Evolutionary conservation across 2,329 filamentous ascomycete genomes (phyloP), one percentile per base, ranked within the genome.

Genomic region (Colletotrichum acutatum): DNA sequence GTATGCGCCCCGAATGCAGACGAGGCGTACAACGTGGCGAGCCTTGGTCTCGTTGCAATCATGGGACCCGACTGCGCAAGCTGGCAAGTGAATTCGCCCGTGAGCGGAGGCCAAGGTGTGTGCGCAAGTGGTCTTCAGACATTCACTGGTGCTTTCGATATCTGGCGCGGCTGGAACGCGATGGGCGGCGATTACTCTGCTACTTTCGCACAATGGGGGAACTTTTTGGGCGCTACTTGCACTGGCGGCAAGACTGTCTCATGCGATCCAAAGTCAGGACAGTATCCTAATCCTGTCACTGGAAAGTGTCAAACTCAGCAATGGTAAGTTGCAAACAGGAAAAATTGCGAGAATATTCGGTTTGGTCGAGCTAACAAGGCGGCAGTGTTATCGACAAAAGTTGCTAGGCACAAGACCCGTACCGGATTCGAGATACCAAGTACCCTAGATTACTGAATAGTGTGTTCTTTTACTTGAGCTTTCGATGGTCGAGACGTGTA

Each of bases 21-120:
- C 22, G 67, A 66, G 12, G 67, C 67, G 24, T 70, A 28, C 26
- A 53, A 70, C 22, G 61, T 49, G 42, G 67, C 67, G 11, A 70
- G 67, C 37, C 67, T 70, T 11, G 67, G 67, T 6, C 53, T 70
- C 5, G 54, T 66, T 5, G 61, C 26, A 19, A 70, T 70, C 8
- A 70, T 70, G 67, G 67, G 67, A 5, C 67, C 67, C 5, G 67
- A 70, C 62, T 70, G 67, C 62, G 67, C 61, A 5, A 53, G 67
- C 37, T 70, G 67, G 67, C 28, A 24, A 7, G 5, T 16, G 12
- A 37, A 16, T 53, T 59, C 54, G 22, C 67, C 67, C 5, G 30
- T 19, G 2, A 22, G 66, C 2, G n/a, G 19, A 4, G 67, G 67
- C 22, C 67, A 58, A 16, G 67, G 61, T 3, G 7, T 9, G 7